Conservation (phyloP, 257 asterid genomes). For the Perilla frutescens region DNA sequence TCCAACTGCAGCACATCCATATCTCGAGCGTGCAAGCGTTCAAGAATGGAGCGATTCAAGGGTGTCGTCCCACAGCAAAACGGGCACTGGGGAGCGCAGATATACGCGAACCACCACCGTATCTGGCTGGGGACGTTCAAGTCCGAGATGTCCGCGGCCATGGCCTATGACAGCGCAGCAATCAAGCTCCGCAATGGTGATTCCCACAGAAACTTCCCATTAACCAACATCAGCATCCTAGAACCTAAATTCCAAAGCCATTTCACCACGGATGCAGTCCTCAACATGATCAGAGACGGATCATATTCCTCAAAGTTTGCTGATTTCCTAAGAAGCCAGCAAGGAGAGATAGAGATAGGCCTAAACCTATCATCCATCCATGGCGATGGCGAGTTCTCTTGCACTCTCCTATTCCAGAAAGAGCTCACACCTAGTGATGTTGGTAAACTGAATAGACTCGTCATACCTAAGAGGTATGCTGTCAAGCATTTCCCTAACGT, state of each 20-base stretch:
- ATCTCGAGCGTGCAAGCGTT: conserved; percentile 29
- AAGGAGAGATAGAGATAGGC: conserved; percentile 36
- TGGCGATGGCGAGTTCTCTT: conserved; percentile 35
- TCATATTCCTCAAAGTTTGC: conserved; percentile 62
- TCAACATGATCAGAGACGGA: conserved; percentile 80
- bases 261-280: conserved; percentile 48
- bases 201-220: conserved; percentile 63
- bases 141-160: conserved; percentile 78
- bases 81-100: conserved; percentile 92
- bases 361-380: conserved; percentile 30
- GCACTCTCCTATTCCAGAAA: conserved; percentile 64
- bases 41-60: conserved; percentile 55
- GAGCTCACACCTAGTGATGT: conserved; percentile 79
- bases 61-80: conserved; percentile 75
- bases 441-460: conserved; percentile 65
- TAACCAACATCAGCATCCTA: conserved; percentile 47
- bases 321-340: conserved; percentile 49
- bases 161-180: conserved; percentile 91
- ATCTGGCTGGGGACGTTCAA: conserved; percentile 89
- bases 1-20: conserved; percentile 40
- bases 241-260: conserved; percentile 69
- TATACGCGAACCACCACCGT: conserved; percentile 69
- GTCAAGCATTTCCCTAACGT: conserved; percentile 54
- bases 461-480: conserved; percentile 73
- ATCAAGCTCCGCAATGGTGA: conserved; percentile 60